Conservation (phyloP, 345 rosid genomes). For the Draba incana region DNA sequence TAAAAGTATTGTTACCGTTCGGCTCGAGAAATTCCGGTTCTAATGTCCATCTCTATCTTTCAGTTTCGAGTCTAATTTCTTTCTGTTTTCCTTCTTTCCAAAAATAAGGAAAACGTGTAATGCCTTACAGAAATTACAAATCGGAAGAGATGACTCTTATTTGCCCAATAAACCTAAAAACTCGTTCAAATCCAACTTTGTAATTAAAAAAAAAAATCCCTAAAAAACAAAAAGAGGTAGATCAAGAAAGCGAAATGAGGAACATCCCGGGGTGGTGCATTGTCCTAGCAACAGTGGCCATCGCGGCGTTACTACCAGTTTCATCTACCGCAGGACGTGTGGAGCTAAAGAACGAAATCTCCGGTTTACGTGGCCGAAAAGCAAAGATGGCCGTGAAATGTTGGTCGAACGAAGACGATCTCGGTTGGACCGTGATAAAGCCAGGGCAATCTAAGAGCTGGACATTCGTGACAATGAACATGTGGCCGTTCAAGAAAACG, state of each 20-base stretch:
- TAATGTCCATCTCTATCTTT: not conserved
- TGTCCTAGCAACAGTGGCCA: constrained; percentile 5
- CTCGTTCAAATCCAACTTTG: not conserved
- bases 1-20: not conserved
- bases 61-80: not conserved
- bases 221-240: not conserved
- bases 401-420: constrained; percentile 24
- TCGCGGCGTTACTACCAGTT: not conserved
- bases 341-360: constrained; percentile 19
- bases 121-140: constrained; percentile 1
- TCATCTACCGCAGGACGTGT: not conserved
- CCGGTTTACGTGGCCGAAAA: not conserved
- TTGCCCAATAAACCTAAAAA: not conserved
- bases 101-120: constrained; percentile 18
- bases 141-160: not conserved
- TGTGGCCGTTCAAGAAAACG: constrained; percentile 15
- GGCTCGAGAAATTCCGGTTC: not conserved
- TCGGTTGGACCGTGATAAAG: not conserved
- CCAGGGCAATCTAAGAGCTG: constrained; percentile 2
- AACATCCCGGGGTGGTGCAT: not conserved
- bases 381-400: constrained; percentile 2
- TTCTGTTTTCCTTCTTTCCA: not conserved
- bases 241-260: not conserved
- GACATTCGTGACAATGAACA: constrained; percentile 9
- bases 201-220: not conserved